These are phyloP conservation scores for Pseudogymnoascus sp. DNA, from an alignment of 2,329 filamentous ascomycete genomes.

Conservation along the genomic window DNA sequence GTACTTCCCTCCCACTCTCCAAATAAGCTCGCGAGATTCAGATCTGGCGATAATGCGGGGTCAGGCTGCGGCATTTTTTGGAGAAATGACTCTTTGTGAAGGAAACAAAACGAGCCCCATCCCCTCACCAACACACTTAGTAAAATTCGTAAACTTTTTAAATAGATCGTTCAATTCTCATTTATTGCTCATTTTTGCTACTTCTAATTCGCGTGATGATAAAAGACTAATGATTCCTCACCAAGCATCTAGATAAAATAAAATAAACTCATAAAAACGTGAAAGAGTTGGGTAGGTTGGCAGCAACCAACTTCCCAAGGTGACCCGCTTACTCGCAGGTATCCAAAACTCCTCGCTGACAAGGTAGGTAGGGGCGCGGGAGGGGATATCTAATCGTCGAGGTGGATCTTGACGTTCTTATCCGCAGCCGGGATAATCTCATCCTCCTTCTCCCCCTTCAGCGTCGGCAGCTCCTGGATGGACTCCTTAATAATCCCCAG, in stretches of 20 bases:
- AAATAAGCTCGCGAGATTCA: conserved; percentile 1
- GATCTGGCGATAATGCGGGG: conserved; percentile 2
- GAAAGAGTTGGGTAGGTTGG: not conserved
- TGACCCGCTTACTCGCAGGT: not conserved
- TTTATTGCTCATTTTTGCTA: not conserved
- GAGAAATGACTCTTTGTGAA: too few relatives aligned
- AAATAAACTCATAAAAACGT: not conserved
- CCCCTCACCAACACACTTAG: not conserved
- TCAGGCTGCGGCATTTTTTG: not conserved
- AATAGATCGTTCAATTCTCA: not conserved
- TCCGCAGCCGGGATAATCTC: conserved; percentile 48
- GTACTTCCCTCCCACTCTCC: not conserved
- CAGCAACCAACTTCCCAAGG: not conserved
- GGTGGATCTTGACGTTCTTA: conserved; percentile 51
- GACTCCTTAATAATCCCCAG: conserved; percentile 74
- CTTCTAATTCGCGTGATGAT: not conserved
- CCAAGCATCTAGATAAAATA: not conserved
- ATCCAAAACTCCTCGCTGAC: conserved; percentile 7
- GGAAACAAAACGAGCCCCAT: not conserved
- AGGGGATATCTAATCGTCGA: conserved; percentile 41
- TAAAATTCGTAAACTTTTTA: not conserved
- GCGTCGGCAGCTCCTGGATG: conserved; percentile 67
- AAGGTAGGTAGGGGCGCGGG: not conserved
- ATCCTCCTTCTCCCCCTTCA: conserved; percentile 48
- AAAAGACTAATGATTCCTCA: not conserved